These are phyloP conservation scores for Fusarium sp. DNA, from an alignment of 2,329 filamentous ascomycete species.

Conservation along the genomic window DNA sequence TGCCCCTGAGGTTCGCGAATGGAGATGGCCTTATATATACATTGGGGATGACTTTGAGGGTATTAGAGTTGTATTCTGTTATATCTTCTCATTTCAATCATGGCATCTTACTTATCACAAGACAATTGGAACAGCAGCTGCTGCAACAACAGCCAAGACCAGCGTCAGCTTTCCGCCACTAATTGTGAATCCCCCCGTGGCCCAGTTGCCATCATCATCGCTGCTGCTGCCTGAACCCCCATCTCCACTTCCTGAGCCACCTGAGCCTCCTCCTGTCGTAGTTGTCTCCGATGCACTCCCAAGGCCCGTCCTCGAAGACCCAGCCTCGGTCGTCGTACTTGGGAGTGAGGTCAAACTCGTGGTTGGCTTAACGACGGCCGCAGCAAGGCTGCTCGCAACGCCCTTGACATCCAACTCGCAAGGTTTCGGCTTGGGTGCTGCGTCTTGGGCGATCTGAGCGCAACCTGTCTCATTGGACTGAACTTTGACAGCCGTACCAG, in stretches of 20 bases:
- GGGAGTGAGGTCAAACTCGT: slow-evolving; percentile 19
- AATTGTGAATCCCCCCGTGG: background rate
- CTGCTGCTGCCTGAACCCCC: background rate
- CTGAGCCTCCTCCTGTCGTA: slow-evolving; percentile 59
- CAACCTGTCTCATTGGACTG: slow-evolving; percentile 25
- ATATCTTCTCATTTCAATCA: background rate
- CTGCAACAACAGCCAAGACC: background rate
- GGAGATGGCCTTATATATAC: background rate
- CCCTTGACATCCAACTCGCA: slow-evolving; percentile 22
- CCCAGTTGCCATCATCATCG: background rate
- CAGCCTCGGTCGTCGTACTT: slow-evolving; percentile 11
- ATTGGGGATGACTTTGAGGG: background rate
- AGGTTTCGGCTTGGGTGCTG: slow-evolving; percentile 21
- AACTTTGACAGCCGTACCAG: slow-evolving; percentile 19
- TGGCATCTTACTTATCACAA: background rate
- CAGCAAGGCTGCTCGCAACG: slow-evolving; percentile 19
- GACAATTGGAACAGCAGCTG: background rate
- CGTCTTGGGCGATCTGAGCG: slow-evolving; percentile 13
- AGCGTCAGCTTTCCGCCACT: background rate
- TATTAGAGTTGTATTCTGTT: background rate
- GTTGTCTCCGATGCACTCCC: background rate
- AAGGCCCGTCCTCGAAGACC: slow-evolving; percentile 46
- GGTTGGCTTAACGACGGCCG: slow-evolving; percentile 23
- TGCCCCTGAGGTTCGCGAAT: background rate
- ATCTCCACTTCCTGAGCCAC: background rate